Conservation (phyloP, 148 eudicot genomes). For the Rheum nobile region DNA sequence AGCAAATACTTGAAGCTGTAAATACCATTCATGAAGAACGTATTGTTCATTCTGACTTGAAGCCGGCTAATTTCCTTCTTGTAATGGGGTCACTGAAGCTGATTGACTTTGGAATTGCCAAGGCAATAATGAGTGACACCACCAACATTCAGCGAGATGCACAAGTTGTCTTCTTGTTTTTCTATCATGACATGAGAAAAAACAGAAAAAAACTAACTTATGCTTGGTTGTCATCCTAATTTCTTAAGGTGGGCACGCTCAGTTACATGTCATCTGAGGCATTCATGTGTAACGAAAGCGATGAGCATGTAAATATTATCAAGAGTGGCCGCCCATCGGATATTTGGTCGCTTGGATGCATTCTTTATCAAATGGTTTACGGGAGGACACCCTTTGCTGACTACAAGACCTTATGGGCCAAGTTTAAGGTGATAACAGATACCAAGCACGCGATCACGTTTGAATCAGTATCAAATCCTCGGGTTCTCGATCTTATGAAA, state of each 20-base stretch:
- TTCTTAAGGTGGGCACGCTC: no score
- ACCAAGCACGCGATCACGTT: no score
- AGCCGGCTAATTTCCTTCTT: constrained; percentile 95
- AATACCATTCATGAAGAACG: constrained; percentile 97
- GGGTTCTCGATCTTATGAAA: no score
- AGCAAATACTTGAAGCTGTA: constrained; percentile 93
- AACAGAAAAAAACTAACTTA: neutral
- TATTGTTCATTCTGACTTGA: constrained; percentile 90
- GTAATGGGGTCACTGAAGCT: constrained; percentile 86
- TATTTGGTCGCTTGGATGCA: constrained; percentile 98
- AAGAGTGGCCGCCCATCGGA: constrained; percentile 95
- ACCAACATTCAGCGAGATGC: no score
- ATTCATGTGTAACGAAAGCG: constrained; percentile 89
- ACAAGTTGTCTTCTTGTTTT: constrained; percentile 11
- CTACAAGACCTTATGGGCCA: constrained; percentile 92
- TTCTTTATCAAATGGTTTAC: constrained; percentile 96
- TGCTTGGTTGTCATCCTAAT: constrained; percentile 9
- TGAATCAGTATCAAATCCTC: no score
- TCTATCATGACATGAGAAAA: neutral
- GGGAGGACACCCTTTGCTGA: constrained; percentile 91
- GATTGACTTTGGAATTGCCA: constrained; percentile 93
- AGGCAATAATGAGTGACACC: constrained; percentile 93
- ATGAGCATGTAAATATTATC: constrained; percentile 61
- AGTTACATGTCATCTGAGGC: constrained; percentile 99
- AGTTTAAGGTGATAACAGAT: no score